A percentile compares a stretch with the other conserved stretches of the same genome.
Evolutionary conservation across 139 green algal genomes (phyloP).

Genomic region (Micractinium sp.): DNA sequence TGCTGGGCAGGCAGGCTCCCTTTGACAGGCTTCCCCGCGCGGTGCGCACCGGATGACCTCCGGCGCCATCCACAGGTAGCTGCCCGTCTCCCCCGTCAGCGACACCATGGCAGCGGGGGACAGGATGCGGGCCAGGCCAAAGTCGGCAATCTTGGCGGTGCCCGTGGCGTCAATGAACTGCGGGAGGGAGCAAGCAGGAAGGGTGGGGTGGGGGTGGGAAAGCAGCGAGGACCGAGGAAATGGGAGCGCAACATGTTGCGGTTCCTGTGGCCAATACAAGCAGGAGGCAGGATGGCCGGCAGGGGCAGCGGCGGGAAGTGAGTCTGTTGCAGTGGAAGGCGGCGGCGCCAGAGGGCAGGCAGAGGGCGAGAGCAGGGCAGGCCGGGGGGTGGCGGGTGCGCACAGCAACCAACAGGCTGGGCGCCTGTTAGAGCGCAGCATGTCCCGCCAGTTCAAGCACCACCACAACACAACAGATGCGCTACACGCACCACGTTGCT

Average conservation of each 20-base stretch:
- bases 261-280: no score
- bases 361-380: no score
- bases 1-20: not conserved
- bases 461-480: not conserved
- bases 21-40: no score
- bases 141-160: slow-evolving; percentile 64
- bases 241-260: not conserved
- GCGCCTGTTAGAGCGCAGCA: not conserved
- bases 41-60: slow-evolving; percentile 87
- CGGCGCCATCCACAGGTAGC: slow-evolving; percentile 90
- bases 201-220: not conserved
- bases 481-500: slow-evolving; percentile 61
- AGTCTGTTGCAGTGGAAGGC: no score
- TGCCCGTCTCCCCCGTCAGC: slow-evolving; percentile 88
- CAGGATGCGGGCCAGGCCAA: slow-evolving; percentile 75
- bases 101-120: slow-evolving; percentile 30
- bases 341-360: no score
- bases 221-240: not conserved
- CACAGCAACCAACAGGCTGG: not conserved
- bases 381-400: no score
- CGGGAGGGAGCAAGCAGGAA: not conserved
- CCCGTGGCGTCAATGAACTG: slow-evolving; percentile 33
- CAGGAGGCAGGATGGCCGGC: no score
- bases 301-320: no score
- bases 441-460: no score